phyloP scores from a whole-genome alignment of 2,329 filamentous ascomycete genomes.

The Stagonosporopsis tanaceti region DNA sequence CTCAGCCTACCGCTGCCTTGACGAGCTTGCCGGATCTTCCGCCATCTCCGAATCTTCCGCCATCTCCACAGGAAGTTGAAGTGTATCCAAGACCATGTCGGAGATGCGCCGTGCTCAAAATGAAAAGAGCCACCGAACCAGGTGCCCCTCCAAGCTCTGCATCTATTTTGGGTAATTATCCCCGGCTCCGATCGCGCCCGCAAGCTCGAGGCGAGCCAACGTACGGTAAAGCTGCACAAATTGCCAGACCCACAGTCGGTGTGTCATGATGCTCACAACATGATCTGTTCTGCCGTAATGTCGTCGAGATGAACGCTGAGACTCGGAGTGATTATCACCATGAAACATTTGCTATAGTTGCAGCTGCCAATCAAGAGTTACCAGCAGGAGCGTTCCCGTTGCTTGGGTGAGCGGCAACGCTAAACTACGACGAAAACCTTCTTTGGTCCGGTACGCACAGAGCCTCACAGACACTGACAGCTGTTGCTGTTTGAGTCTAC shows the following conservation, averaged over 20 bases:
- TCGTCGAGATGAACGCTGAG: neutral
- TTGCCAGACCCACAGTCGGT: slow-evolving; percentile 6
- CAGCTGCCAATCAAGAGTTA: slow-evolving; percentile 7
- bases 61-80: too few species aligned
- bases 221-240: neutral
- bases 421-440: slow-evolving; percentile 25
- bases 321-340: neutral
- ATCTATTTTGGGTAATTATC: neutral
- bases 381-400: slow-evolving; percentile 5
- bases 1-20: too few species aligned
- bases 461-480: slow-evolving; percentile 27
- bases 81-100: too few species aligned
- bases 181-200: slow-evolving; percentile 13
- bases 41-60: too few species aligned
- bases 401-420: slow-evolving; percentile 27
- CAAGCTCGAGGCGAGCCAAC: slow-evolving; percentile 14
- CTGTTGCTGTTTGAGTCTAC: slow-evolving; percentile 15
- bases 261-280: slow-evolving; percentile 4
- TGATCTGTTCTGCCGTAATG: slow-evolving; percentile 10
- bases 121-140: too few species aligned
- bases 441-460: slow-evolving; percentile 27
- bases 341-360: neutral
- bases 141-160: neutral
- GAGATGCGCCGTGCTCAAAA: neutral
- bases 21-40: too few species aligned